These are phyloP conservation scores for Apiotrichum porosum DNA, from an alignment of 1,284 basidiomycete genomes.

Conservation along the genomic window DNA sequence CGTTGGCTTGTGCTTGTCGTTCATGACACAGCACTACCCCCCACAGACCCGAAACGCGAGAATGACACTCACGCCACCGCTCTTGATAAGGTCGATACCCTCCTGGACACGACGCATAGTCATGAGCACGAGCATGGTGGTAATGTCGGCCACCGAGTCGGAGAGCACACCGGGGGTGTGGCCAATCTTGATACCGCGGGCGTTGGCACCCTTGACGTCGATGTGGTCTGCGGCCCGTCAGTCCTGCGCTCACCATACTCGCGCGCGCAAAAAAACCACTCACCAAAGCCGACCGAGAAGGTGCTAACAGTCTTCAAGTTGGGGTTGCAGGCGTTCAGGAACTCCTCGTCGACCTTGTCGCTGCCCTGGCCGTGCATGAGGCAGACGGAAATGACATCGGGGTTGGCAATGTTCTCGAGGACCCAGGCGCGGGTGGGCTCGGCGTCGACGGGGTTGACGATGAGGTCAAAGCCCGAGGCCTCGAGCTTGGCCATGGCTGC, in stretches of 20 bases:
- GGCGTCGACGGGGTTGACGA: slow-evolving; percentile 66
- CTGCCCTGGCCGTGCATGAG: slow-evolving; percentile 39
- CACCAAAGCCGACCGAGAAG: slow-evolving; percentile 78
- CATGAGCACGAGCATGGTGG: slow-evolving; percentile 86
- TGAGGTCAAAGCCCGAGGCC: slow-evolving; percentile 44
- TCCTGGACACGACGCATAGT: slow-evolving; percentile 71
- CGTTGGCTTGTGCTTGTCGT: no score
- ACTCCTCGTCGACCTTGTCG: slow-evolving; percentile 61
- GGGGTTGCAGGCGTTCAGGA: slow-evolving; percentile 61
- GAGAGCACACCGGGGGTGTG: slow-evolving; percentile 89
- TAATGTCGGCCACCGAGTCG: slow-evolving; percentile 82
- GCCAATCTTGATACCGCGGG: slow-evolving; percentile 68
- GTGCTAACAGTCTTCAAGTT: slow-evolving; percentile 73
- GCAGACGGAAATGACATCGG: slow-evolving; percentile 48
- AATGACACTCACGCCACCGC: slow-evolving; percentile 56
- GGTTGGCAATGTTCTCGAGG: slow-evolving; percentile 69
- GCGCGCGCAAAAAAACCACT: slow-evolving; percentile 19
- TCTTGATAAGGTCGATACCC: slow-evolving; percentile 60
- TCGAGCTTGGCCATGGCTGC: slow-evolving; percentile 64
- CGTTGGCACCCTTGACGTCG: slow-evolving; percentile 60
- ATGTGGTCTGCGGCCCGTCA: slow-evolving; percentile 61
- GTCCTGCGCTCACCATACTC: not conserved
- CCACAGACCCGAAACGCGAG: no score
- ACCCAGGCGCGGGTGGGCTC: slow-evolving; percentile 70
- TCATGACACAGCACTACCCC: no score